phyloP scores from a whole-genome alignment of 805 yeast species.

The Pichia eremophila region DNA sequence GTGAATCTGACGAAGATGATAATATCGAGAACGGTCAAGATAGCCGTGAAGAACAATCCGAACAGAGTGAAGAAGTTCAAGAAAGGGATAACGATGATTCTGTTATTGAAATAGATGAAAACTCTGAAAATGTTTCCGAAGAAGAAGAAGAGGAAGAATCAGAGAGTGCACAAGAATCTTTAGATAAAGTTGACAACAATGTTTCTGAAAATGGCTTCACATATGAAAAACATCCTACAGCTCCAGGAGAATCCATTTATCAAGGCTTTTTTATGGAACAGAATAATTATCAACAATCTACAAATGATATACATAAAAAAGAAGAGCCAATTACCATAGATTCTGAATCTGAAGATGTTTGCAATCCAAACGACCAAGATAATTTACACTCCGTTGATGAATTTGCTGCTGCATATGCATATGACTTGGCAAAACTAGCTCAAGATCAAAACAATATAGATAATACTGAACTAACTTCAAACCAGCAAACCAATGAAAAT shows the following conservation, averaged over 20 bases:
- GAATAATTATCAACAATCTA: neutral
- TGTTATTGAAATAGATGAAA: neutral
- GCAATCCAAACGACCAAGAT: neutral
- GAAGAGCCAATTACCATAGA: neutral
- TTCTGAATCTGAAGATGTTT: neutral
- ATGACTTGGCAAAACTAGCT: conserved; percentile 4
- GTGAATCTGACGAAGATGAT: neutral
- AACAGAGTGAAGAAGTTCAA: too few species aligned
- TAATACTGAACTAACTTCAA: neutral
- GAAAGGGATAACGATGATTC: too few species aligned
- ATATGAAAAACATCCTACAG: neutral
- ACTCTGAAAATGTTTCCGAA: neutral
- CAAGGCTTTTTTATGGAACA: neutral
- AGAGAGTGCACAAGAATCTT: neutral
- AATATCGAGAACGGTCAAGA: neutral
- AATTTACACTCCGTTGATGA: neutral
- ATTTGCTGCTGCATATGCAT: neutral
- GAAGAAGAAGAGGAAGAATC: neutral
- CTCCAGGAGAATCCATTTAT: neutral
- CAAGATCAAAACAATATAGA: neutral
- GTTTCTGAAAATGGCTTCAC: too few species aligned
- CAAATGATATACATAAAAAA: neutral
- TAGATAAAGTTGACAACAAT: neutral
- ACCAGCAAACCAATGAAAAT: neutral
- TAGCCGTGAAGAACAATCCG: too few species aligned